Evolutionary conservation across 2,329 filamentous ascomycete species (phyloP).

Genomic region (Polytolypa hystricis): DNA sequence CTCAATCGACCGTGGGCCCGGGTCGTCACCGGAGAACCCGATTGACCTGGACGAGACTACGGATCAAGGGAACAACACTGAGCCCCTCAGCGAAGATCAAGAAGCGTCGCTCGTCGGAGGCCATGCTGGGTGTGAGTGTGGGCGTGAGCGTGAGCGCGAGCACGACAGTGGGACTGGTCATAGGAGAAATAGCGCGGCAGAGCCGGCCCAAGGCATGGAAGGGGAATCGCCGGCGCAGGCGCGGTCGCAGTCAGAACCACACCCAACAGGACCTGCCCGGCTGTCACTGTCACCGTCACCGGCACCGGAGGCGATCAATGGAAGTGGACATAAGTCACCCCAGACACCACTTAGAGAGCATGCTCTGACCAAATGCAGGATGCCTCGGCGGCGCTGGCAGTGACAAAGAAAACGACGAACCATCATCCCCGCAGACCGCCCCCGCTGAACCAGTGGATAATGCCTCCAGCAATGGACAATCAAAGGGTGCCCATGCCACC

Average conservation of each 20-base stretch:
- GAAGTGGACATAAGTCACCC: neutral
- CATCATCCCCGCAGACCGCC: neutral
- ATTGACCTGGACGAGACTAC: neutral
- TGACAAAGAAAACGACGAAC: neutral
- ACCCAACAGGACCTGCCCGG: neutral
- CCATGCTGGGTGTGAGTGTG: no score
- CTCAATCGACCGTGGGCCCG: neutral
- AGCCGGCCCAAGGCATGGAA: no score
- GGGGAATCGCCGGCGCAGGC: neutral
- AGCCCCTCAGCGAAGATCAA: neutral
- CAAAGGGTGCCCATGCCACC: conserved; percentile 1
- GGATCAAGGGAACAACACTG: neutral
- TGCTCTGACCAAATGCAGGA: no score
- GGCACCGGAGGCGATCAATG: neutral
- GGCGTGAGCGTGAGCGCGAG: neutral
- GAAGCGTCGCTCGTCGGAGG: neutral
- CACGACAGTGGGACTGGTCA: neutral
- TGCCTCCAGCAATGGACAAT: neutral
- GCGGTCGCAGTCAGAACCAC: neutral
- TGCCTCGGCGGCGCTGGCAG: neutral
- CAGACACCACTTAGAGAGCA: neutral
- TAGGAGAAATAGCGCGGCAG: no score
- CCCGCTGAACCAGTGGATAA: conserved; percentile 1
- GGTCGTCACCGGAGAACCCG: neutral
- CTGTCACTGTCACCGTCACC: neutral